Percentiles rank a stretch among this genome's conserved stretches.
These are phyloP conservation scores for Eucalyptus viminalis DNA, from an alignment of 345 rosid genomes.

Conservation along the genomic window DNA sequence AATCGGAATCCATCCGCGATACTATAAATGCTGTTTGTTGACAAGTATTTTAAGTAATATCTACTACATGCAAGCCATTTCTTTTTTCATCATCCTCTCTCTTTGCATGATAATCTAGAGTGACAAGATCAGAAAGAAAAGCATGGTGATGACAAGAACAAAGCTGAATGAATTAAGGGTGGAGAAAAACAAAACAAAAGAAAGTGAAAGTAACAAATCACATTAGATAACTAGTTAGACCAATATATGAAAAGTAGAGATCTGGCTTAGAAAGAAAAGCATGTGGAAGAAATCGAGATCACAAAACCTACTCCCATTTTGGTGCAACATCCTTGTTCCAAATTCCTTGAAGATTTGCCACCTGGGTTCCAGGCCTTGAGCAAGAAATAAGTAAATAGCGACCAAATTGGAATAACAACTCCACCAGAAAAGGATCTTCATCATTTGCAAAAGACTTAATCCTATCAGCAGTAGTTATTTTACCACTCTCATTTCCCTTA, in stretches of 20 bases:
- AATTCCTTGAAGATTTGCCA: slow-evolving; percentile 88
- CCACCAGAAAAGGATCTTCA: slow-evolving; percentile 83
- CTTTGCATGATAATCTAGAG: not conserved
- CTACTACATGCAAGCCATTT: not conserved
- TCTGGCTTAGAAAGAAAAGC: not conserved
- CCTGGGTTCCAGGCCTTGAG: slow-evolving; percentile 90
- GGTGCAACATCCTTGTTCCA: slow-evolving; percentile 85
- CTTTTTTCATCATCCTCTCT: not conserved
- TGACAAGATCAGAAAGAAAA: not conserved
- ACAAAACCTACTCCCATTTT: slow-evolving; percentile 73
- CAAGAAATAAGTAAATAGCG: slow-evolving; percentile 85
- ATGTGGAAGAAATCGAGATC: not conserved
- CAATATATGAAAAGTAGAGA: not conserved
- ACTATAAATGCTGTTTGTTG: not conserved
- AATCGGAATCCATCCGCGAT: not conserved
- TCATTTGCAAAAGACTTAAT: slow-evolving; percentile 59
- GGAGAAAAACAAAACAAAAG: not conserved
- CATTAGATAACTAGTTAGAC: not conserved
- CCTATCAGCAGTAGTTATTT: slow-evolving; percentile 59
- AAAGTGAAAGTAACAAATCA: not conserved
- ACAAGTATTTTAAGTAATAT: not conserved
- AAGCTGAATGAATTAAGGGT: not conserved
- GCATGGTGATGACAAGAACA: not conserved
- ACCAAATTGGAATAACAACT: slow-evolving; percentile 77
- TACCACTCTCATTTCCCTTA: not conserved